Conservation (phyloP, 768 basidiomycete species). For the Amanita inopinata region DNA sequence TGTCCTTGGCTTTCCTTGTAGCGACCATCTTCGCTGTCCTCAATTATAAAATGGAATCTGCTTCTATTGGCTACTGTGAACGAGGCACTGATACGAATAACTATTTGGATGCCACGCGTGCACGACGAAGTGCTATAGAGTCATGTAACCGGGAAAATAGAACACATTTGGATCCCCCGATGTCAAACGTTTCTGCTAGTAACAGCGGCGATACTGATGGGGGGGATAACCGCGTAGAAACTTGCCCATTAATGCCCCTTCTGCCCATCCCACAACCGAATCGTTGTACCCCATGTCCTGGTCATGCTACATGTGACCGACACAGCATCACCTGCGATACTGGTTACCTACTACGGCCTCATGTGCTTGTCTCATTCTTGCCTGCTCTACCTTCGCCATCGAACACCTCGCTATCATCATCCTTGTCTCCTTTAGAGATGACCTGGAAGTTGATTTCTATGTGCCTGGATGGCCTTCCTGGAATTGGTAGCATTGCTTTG, state of each 20-base stretch:
- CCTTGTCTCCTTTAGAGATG: conserved; percentile 28
- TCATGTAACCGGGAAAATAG: conserved; percentile 49
- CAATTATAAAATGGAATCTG: conserved; percentile 59
- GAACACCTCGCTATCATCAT: conserved; percentile 29
- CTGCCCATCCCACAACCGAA: conserved; percentile 49
- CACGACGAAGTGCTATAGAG: conserved; percentile 35
- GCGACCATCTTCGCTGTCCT: conserved; percentile 24
- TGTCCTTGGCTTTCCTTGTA: conserved; percentile 28
- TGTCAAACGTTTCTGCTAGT: conserved; percentile 8
- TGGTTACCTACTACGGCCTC: conserved; percentile 57
- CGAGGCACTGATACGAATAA: conserved; percentile 50
- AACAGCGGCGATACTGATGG: conserved; percentile 15
- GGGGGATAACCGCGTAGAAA: conserved; percentile 22
- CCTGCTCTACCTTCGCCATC: conserved; percentile 27
- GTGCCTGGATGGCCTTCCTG: conserved; percentile 59
- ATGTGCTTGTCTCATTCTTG: conserved; percentile 46
- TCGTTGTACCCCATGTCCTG: conserved; percentile 63
- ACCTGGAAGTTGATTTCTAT: conserved; percentile 38
- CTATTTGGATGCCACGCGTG: conserved; percentile 38
- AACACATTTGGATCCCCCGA: conserved; percentile 29
- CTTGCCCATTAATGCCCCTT: conserved; percentile 47
- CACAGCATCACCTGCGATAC: conserved; percentile 53
- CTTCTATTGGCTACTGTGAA: conserved; percentile 71
- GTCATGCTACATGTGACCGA: conserved; percentile 53
- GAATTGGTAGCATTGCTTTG: conserved; percentile 67